phyloP scores from a whole-genome alignment of 495 filamentous ascomycete species.

The Aspergillus hancockii region DNA sequence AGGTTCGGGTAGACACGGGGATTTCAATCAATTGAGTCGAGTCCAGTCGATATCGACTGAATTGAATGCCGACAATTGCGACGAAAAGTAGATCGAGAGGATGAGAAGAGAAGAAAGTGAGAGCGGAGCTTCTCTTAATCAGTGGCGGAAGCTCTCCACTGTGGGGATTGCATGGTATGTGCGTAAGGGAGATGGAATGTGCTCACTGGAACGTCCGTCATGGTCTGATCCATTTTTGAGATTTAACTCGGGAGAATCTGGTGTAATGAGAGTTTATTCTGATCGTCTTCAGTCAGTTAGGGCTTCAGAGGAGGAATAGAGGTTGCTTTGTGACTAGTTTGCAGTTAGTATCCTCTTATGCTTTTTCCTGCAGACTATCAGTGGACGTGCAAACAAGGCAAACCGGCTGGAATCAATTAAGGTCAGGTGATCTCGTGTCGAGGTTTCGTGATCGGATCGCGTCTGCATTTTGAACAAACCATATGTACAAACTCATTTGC shows the following conservation, averaged over 20 bases:
- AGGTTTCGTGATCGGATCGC: background rate
- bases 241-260: background rate
- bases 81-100: slow-evolving; percentile 1
- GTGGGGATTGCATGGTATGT: slow-evolving; percentile 8
- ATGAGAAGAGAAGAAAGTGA: slow-evolving; percentile 7
- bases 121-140: slow-evolving; percentile 11
- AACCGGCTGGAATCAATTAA: slow-evolving; percentile 20
- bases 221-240: background rate
- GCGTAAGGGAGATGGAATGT: background rate
- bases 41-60: too few relatives aligned
- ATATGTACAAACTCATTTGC: slow-evolving; percentile 11
- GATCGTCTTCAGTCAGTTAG: too few relatives aligned
- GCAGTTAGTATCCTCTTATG: background rate
- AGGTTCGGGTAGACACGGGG: background rate
- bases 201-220: slow-evolving; percentile 18
- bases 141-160: slow-evolving; percentile 8
- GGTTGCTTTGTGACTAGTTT: background rate
- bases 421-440: slow-evolving; percentile 42
- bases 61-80: too few relatives aligned
- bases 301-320: too few relatives aligned
- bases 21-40: background rate
- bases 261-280: background rate
- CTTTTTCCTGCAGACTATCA: slow-evolving; percentile 1
- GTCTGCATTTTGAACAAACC: background rate
- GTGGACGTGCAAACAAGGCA: slow-evolving; percentile 29